Evolutionary conservation across 345 rosid species (phyloP), one percentile per base, ranked within the genome.

Genomic region (Lenwebbia sp.): DNA sequence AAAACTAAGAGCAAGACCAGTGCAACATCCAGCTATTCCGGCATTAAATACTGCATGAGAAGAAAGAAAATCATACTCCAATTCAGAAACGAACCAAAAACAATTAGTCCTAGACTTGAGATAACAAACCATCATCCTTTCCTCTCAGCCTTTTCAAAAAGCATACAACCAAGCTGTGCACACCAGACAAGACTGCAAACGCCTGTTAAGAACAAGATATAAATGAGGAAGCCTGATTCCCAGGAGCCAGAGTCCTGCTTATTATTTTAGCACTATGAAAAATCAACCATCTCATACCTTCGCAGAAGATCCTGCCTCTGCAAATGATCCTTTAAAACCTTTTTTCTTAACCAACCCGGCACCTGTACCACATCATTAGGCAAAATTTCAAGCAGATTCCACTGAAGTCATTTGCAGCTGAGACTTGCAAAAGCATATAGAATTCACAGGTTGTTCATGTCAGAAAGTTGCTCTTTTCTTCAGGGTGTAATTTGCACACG

Each of bases 1-100:
- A 88, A 92, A 93, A 91, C 99, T 95, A 87, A 95, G 90, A 88
- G 96, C 98, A 83, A 94, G 92, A 54, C 98, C 97, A 86, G 99
- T 94, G 89, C 97, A 96, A 87, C 98, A 96, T 83, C 99, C 98
- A 84, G 98, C 99, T 78, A 97, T 91, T 86, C 98, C 98, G 50
- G 96, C 94, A 95, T 95, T 97, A 84, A 94, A 87, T 83, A 91
- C 99, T 97, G 91, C 92, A 90, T 57, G 85, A 54, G 44, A 51
- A 88, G 85, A 85, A 30, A 37, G 41, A 28, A 86, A 11, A 37
- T 55, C 54, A 65, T 26, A 57, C 47, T 19, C 75, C 6, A 25
- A 78, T 53, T 25, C 50, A 41, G 70, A 13, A 49, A 53, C 17
- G 25, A 54, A 65, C 15, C 14, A 83, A 52, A 62, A 57, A 22